Base-by-base conservation (phyloP, 495 filamentous ascomycete species). In the Diplogelasinospora grovesii region DNA sequence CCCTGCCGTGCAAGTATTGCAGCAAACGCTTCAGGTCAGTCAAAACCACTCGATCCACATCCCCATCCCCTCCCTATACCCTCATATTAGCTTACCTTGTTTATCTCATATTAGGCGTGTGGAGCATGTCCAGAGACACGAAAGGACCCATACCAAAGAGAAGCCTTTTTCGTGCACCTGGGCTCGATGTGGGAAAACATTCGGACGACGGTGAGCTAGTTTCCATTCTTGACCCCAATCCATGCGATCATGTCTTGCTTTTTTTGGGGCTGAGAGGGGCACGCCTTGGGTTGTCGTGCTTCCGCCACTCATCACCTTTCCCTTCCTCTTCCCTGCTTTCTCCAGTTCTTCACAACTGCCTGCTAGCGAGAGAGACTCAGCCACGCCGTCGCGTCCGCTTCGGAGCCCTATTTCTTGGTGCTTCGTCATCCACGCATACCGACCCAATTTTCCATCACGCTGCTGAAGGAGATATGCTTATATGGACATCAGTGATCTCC, bases 401-500 rank as follows among this genome's bases (percentile, higher is more conserved):
- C 21, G 31, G 37, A 26, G 13, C 36, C 30, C 27, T 34, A 11
- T n/a, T 29, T 39, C 24, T 39, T 23, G 22, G 32, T 41, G 29
- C 24, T 44, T 25, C 23, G 11, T 36, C 36, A 43, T 33, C 28
- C 39, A 28, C 32, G 21, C 25, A 15, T 8, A 42, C 15, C 21
- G 8, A 39, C 22, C 20, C 32, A 24, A 36, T 7, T 34, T 34
- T 31, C 21, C 31, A 35, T 18, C n/a, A 15, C 29, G n/a, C 27
- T 16, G n/a, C 14, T 22, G 18, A 48, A 48, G 49, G 52, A 50
- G 56, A 50, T 50, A 68, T 60, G 63, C 61, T 71, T 69, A 67
- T 59, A 67, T 70, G 68, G 63, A 69, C 65, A 72, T 77, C 61
- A 82, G 81, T 56, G 80, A 84, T 59, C 71, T 83, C 30, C 70